Conservation (phyloP, 768 basidiomycete genomes). For the Phlegmacium glaucopus region DNA sequence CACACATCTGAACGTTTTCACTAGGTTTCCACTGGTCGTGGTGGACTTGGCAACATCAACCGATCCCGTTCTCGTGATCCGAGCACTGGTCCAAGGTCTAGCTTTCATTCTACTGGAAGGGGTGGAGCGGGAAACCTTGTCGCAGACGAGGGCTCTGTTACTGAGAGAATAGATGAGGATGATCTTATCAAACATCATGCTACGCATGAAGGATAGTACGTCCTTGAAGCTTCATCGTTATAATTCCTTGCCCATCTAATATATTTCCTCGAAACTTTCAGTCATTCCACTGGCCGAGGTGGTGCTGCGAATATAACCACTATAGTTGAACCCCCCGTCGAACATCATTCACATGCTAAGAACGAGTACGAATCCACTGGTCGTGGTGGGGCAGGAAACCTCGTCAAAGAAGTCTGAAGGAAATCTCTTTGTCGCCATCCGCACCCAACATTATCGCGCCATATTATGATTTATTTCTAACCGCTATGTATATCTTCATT, state of each 20-base stretch:
- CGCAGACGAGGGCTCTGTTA: slow-evolving; percentile 20
- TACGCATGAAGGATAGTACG: not conserved
- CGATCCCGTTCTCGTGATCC: slow-evolving; percentile 53
- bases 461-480: too few species aligned
- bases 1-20: not conserved
- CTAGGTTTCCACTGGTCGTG: slow-evolving; percentile 60
- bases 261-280: slow-evolving; percentile 15
- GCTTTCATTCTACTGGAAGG: slow-evolving; percentile 51
- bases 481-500: too few species aligned
- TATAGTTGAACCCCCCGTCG: slow-evolving; percentile 33
- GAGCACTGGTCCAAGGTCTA: slow-evolving; percentile 4
- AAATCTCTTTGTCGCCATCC: too few species aligned
- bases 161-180: slow-evolving; percentile 24
- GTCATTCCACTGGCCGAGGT: slow-evolving; percentile 69
- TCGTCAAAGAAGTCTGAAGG: too few species aligned
- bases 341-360: slow-evolving; percentile 22
- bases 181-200: slow-evolving; percentile 21
- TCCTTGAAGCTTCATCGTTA: too few species aligned
- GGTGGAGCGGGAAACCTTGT: slow-evolving; percentile 63
- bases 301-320: slow-evolving; percentile 60
- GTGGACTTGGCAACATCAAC: slow-evolving; percentile 61
- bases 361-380: slow-evolving; percentile 41
- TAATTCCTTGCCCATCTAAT: not conserved
- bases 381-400: slow-evolving; percentile 64
- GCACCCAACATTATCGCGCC: too few species aligned